Evolutionary conservation across 1,139 yeast genomes (phyloP), one percentile per base, ranked within the genome.

Genomic region (Kodamaea derodonti): DNA sequence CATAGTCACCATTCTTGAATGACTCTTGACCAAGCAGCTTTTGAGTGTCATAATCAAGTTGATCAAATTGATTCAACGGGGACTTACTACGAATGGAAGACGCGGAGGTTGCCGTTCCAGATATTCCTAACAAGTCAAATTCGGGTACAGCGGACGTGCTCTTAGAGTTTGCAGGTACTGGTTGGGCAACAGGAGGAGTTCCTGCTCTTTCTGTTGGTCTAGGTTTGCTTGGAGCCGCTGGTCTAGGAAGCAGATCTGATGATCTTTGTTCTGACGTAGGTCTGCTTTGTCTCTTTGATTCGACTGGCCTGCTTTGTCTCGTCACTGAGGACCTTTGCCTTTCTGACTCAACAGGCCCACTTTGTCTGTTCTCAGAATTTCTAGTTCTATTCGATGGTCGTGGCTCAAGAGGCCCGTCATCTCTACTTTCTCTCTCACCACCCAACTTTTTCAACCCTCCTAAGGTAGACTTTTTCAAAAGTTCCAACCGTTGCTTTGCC

Each of bases 1-100:
- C 57, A 54, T 84, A 94, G 54, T 92, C 92, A n/a, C 99, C 98
- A 12, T 78, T 72, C 38, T 75, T 74, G 61, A 80, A 92, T 1
- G 80, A 72, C 20, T 69, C 70, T 3, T 78, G 63, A 4, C 88
- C 97, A 23, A 72, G 69, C 13, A 63, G 62, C 40, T 85, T 77
- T 15, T 75, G 66, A n/a, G 75, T 74, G 4, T 68, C 67, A 49
- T 76, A 78, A 54, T 75, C 72, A 6, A 77, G 71, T 32, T 71
- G 65, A 20, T 63, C 65, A 40, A 68, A 65, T 30, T 69, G 65
- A 42, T 70, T 64, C 32, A 71, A 52, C 4, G 62, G 55, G 4
- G 52, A 40, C 0, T 46, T 32, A 9, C 36, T 42, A 18, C 51
- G 35, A n/a, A 35, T 26, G 4, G 39, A 23, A 4, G 48, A 41